phyloP scores from a whole-genome alignment of 2,329 filamentous ascomycete genomes.

The Cladosporium sphaerospermum region DNA sequence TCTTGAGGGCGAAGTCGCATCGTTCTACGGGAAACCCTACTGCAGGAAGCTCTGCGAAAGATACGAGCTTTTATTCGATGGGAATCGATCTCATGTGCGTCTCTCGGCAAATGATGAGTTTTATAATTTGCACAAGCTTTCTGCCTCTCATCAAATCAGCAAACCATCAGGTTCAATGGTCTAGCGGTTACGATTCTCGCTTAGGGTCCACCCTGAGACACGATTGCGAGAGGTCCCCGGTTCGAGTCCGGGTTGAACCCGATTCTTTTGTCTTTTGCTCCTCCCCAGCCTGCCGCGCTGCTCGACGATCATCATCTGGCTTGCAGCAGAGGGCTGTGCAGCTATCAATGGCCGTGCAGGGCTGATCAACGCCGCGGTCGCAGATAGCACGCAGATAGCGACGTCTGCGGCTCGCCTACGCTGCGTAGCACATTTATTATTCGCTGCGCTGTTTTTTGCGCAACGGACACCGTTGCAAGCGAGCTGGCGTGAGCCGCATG shows the following conservation, averaged over 20 bases:
- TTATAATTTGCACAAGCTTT: too few species aligned
- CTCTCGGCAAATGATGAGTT: too few species aligned
- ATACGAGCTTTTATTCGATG: too few species aligned
- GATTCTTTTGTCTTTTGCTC: neutral
- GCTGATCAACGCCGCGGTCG: neutral
- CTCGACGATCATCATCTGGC: neutral
- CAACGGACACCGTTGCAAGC: neutral
- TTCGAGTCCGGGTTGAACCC: constrained; percentile 7
- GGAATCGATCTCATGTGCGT: too few species aligned
- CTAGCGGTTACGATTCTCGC: constrained; percentile 12
- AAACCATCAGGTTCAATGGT: neutral
- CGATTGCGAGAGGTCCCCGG: constrained; percentile 11
- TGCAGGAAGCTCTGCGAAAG: too few species aligned
- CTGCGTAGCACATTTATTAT: neutral
- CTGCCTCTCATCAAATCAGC: too few species aligned
- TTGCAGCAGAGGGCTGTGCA: neutral
- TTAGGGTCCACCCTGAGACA: constrained; percentile 3
- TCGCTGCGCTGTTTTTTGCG: neutral
- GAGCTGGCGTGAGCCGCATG: neutral
- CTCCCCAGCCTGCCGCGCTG: neutral
- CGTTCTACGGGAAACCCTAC: too few species aligned
- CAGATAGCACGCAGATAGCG: neutral
- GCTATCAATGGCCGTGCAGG: neutral
- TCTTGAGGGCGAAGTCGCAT: too few species aligned
- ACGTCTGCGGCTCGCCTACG: neutral